A percentile compares a stretch with the other conserved stretches of the same genome.
Evolutionary conservation across 2,329 filamentous ascomycete species (phyloP).

Genomic region (Myotisia sp.): DNA sequence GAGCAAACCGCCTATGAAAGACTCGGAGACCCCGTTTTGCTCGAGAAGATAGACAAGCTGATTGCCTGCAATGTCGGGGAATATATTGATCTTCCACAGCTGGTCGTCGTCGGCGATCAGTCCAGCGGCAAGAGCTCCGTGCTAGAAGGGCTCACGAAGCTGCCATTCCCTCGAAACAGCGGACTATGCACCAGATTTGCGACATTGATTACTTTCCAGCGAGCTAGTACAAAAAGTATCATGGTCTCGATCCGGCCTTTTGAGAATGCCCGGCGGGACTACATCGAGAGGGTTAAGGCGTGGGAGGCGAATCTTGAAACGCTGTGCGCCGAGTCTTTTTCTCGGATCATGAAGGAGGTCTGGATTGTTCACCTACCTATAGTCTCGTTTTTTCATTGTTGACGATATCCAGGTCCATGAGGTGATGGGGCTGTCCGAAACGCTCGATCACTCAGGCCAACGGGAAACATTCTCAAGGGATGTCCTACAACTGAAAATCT

Average conservation of each 20-base stretch:
- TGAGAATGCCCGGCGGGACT: slow-evolving; percentile 13
- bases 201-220: slow-evolving; percentile 28
- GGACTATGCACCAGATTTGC: slow-evolving; percentile 27
- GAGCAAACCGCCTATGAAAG: not conserved
- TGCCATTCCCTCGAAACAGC: slow-evolving; percentile 22
- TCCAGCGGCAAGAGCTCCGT: slow-evolving; percentile 19
- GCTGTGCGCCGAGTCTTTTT: slow-evolving; percentile 14
- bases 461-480: slow-evolving; percentile 17
- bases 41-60: slow-evolving; percentile 3
- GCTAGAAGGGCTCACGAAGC: slow-evolving; percentile 15
- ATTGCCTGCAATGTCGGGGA: slow-evolving; percentile 8
- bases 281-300: slow-evolving; percentile 12
- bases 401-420: not conserved
- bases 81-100: slow-evolving; percentile 17
- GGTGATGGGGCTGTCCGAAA: not conserved
- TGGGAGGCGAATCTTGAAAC: slow-evolving; percentile 16
- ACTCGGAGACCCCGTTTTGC: slow-evolving; percentile 13
- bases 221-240: slow-evolving; percentile 14
- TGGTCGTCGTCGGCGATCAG: slow-evolving; percentile 23
- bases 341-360: slow-evolving; percentile 18
- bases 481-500: slow-evolving; percentile 31
- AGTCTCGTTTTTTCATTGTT: not conserved
- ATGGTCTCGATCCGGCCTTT: slow-evolving; percentile 27
- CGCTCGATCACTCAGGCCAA: not conserved
- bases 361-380: not conserved